Percentiles rank a stretch among this genome's conserved stretches.
These are phyloP conservation scores for Dujonia santamariae DNA, from an alignment of 1,139 yeast genomes.

Conservation along the genomic window DNA sequence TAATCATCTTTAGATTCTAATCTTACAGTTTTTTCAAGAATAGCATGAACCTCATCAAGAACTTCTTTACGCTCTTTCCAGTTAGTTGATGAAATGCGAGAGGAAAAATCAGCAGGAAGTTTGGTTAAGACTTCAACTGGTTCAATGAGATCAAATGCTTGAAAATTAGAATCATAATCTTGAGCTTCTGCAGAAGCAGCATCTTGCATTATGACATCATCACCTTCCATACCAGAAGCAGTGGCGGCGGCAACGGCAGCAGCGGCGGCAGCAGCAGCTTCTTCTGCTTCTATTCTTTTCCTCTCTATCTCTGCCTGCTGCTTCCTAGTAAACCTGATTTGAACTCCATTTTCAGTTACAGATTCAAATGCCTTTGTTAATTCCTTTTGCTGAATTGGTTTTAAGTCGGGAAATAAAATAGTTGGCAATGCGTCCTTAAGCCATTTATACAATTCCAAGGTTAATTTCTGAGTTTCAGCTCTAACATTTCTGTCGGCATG, in stretches of 20 bases:
- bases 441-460: constrained; percentile 75
- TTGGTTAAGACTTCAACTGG: constrained; percentile 60
- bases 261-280: constrained; percentile 15
- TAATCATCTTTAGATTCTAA: constrained; percentile 50
- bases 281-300: constrained; percentile 15
- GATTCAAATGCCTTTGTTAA: constrained; percentile 67
- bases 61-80: constrained; percentile 95
- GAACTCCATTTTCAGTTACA: constrained; percentile 46
- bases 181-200: constrained; percentile 8
- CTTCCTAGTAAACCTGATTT: constrained; percentile 52
- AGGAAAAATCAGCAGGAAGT: constrained; percentile 60
- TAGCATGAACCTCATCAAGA: constrained; percentile 61
- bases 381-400: constrained; percentile 92
- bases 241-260: constrained; percentile 15
- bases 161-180: constrained; percentile 31
- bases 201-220: constrained; percentile 42
- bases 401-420: constrained; percentile 64
- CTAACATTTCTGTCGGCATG: constrained; percentile 90
- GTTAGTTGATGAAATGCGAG: constrained; percentile 56
- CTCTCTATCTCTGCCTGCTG: constrained; percentile 34
- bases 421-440: constrained; percentile 64
- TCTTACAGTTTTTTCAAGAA: constrained; percentile 50
- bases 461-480: constrained; percentile 67
- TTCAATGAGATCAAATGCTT: constrained; percentile 39
- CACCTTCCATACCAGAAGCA: constrained; percentile 19